Evolutionary conservation across 2,329 filamentous ascomycete species (phyloP), one percentile per base, ranked within the genome.

Genomic region (Calonectria ilicicola): DNA sequence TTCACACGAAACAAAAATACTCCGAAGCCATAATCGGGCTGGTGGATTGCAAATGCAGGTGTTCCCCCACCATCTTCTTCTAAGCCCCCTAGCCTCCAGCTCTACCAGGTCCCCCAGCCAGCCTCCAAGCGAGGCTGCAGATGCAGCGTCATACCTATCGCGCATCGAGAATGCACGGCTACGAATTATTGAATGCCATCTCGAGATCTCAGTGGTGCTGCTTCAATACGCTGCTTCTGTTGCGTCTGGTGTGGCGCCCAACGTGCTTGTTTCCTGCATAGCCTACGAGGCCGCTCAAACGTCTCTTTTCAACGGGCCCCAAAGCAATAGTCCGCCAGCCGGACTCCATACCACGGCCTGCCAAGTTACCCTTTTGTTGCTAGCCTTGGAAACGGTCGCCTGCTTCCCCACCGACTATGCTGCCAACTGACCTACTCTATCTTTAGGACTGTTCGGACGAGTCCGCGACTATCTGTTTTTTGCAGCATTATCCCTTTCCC

Each of bases 191-290:
- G 65, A 42, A 60, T 46, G 65, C 65, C 42, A 42, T 29, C 46
- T 44, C 40, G 26, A 35, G 19, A 35, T 19, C 42, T 58, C 21
- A 51, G n/a, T 32, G 47, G 46, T 69, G 47, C 29, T 23, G 65
- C 38, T 49, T 42, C 47, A 38, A 67, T n/a, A 42, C 53, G 56
- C 42, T 70, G 62, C 65, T 56, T 74, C 44, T 44, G 47, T 38
- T 63, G 32, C 65, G 65, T 71, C 62, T 69, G 49, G 23, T 70
- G 75, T 74, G 75, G 77, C 77, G 74, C 65, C 65, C 74, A 69
- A 70, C 63, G 69, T 67, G 69, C 63, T 14, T 67, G 69, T 76
- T 73, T 53, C 73, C 60, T 78, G 76, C 75, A 76, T 77, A 72
- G 67, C 64, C 69, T 72, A 72, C 62, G 66, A 77, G 70, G 67